Base-by-base conservation (phyloP, 2,329 filamentous ascomycete species). In the Fusarium sp. region DNA sequence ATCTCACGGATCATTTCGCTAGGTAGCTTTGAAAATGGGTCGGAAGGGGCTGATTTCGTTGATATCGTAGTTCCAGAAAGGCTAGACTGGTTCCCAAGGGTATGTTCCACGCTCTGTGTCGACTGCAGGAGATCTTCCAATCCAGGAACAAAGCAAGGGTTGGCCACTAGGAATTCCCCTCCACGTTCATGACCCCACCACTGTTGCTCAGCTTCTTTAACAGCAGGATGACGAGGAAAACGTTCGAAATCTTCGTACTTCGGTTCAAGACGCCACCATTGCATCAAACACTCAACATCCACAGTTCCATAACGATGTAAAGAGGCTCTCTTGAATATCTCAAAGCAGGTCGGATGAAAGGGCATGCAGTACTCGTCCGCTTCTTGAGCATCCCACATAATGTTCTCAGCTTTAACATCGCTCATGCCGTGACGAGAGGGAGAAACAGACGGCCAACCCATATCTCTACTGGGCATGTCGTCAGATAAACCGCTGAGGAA, bases 321-420 rank as follows among this genome's bases (percentile, higher is more conserved):
- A 3, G 71, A 77, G 2, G 73, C 79, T n/a, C 78, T 56, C 37
- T 78, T 79, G 50, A 75, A 81, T 2, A 81, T 57, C 53, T 81
- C 79, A 3, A 81, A 60, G 47, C 79, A 81, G 1, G 77, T 67
- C 1, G 79, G 75, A 12, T 81, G 79, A 19, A 81, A 80, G 3
- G 79, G 77, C 53, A 81, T 72, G 1, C 60, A 58, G 5, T 59
- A 63, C 1, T 67, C 57, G 2, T 64, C 35, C 3, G 43, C 37
- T 1, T 49, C 47, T 3, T 69, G 62, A 6, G 8, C 2, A 8
- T 49, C 18, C 33, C 49, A 60, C 0, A 75, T 42, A 10, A 30
- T 32, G 35, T 74, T 72, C 3, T 70, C 62, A 13, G 66, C 61
- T 8, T 33, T 9, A 1, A 60, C 57, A 0, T 16, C 6, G 0